Evolutionary conservation across 805 yeast species (phyloP).

Genomic region (Cyberlindnera lachancei): DNA sequence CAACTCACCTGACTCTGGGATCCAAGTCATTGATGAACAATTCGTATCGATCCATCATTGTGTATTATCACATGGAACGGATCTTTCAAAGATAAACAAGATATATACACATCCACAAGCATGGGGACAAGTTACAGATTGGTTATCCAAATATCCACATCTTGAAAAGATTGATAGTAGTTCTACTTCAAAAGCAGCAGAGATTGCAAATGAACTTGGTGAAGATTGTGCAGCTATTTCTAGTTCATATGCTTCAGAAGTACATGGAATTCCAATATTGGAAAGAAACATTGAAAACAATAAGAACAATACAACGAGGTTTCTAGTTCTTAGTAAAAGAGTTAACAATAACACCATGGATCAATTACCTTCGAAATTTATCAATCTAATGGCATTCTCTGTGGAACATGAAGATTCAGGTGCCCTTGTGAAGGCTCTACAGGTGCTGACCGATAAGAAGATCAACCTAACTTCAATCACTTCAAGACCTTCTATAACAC

Average conservation of each 20-base stretch:
- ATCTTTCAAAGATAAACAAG: slow-evolving; percentile 38
- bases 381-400: slow-evolving; percentile 60
- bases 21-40: slow-evolving; percentile 60
- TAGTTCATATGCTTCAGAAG: slow-evolving; percentile 55
- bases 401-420: slow-evolving; percentile 65
- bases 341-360: slow-evolving; percentile 11
- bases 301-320: slow-evolving; percentile 76
- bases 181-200: slow-evolving; percentile 85
- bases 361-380: slow-evolving; percentile 5
- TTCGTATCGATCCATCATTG: slow-evolving; percentile 80
- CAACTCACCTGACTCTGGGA: slow-evolving; percentile 12
- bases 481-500: slow-evolving; percentile 64
- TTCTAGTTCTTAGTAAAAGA: slow-evolving; percentile 57
- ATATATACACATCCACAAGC: slow-evolving; percentile 95
- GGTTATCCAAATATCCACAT: slow-evolving; percentile 32
- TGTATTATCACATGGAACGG: slow-evolving; percentile 42
- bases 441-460: slow-evolving; percentile 43
- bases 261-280: slow-evolving; percentile 51
- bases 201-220: slow-evolving; percentile 39
- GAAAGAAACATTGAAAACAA: slow-evolving; percentile 60
- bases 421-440: slow-evolving; percentile 59
- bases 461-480: slow-evolving; percentile 66
- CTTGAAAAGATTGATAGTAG: slow-evolving; percentile 54
- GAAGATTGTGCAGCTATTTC: slow-evolving; percentile 63
- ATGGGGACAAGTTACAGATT: slow-evolving; percentile 83